A percentile compares a stretch with the other conserved stretches of the same genome.
phyloP scores from a whole-genome alignment of 2,329 filamentous ascomycete species.

The Huntiella moniliformis region DNA sequence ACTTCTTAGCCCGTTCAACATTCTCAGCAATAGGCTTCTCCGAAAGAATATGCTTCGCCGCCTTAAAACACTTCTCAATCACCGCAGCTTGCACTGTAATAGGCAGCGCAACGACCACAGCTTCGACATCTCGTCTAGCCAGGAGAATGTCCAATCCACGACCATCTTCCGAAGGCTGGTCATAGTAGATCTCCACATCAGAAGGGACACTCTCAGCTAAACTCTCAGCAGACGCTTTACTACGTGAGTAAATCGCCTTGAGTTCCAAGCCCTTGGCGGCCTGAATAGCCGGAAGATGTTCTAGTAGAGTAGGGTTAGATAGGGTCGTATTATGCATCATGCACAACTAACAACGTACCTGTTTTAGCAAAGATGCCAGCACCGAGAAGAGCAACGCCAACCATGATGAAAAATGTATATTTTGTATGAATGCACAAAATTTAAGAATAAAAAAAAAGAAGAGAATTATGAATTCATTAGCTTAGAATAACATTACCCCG shows the following conservation, averaged over 20 bases:
- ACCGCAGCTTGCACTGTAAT: conserved; percentile 40
- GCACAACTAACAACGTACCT: conserved; percentile 19
- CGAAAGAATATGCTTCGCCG: conserved; percentile 50
- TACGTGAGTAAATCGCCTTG: conserved; percentile 49
- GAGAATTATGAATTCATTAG: too few species aligned
- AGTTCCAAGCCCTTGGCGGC: conserved; percentile 30
- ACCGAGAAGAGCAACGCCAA: conserved; percentile 41
- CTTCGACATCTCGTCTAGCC: conserved; percentile 32
- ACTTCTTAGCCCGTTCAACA: conserved; percentile 24
- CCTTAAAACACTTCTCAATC: conserved; percentile 38
- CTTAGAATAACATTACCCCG: too few species aligned
- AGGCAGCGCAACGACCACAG: conserved; percentile 41
- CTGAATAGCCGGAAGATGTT: conserved; percentile 35
- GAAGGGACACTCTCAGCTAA: conserved; percentile 1
- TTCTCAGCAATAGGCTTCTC: conserved; percentile 52
- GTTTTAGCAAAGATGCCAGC: conserved; percentile 43
- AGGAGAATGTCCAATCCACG: conserved; percentile 33
- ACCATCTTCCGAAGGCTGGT: conserved; percentile 20
- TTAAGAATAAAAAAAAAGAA: too few species aligned
- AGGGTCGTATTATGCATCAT: conserved; percentile 1
- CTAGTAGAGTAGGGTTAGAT: neutral
- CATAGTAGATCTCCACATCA: conserved; percentile 9
- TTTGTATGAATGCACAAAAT: neutral
- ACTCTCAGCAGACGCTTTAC: conserved; percentile 33
- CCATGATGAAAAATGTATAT: conserved; percentile 7